Percentiles rank a stretch among this genome's conserved stretches.
phyloP scores from a whole-genome alignment of 192 early-diverging fungal genomes.

The Gonapodya sp. region DNA sequence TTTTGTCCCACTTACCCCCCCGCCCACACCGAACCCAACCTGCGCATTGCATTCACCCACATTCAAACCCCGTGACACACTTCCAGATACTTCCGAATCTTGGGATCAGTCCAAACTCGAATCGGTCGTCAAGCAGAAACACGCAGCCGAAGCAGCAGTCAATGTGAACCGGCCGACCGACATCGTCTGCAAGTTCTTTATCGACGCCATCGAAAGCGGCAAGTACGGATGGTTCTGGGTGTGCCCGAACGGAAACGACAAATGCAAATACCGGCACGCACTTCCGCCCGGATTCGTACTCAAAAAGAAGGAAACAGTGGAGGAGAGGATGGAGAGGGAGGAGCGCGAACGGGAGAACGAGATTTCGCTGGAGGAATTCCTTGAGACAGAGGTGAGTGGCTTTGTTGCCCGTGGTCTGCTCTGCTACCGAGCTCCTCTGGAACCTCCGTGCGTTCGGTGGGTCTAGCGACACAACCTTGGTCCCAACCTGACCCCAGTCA shows the following conservation, averaged over 20 bases:
- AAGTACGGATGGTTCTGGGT: conserved; percentile 99
- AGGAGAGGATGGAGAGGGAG: conserved; percentile 59
- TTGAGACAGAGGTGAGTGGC: conserved; percentile 84
- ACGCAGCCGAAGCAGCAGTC: conserved; percentile 30
- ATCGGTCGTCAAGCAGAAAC: conserved; percentile 73
- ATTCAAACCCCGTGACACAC: too few species aligned
- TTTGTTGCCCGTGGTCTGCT: neutral
- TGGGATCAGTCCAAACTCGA: conserved; percentile 93
- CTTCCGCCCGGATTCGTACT: conserved; percentile 93
- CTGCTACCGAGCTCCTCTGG: too few species aligned
- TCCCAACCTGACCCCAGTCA: conserved; percentile 87
- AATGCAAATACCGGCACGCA: conserved; percentile 94
- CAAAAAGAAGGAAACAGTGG: conserved; percentile 72
- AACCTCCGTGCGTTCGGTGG: conserved; percentile 10
- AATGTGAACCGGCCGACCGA: conserved; percentile 82
- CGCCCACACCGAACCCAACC: neutral
- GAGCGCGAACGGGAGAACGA: conserved; percentile 63
- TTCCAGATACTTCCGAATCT: conserved; percentile 83
- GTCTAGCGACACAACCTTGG: conserved; percentile 85
- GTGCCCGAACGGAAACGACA: conserved; percentile 87
- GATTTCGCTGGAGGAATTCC: conserved; percentile 93
- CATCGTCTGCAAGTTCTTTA: conserved; percentile 97
- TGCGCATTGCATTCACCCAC: neutral
- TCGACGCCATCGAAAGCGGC: conserved; percentile 88
- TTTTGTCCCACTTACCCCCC: neutral